These are phyloP conservation scores for Globisporangium orthogonon DNA, from an alignment of 352 stramenopile genomes.

Conservation along the genomic window DNA sequence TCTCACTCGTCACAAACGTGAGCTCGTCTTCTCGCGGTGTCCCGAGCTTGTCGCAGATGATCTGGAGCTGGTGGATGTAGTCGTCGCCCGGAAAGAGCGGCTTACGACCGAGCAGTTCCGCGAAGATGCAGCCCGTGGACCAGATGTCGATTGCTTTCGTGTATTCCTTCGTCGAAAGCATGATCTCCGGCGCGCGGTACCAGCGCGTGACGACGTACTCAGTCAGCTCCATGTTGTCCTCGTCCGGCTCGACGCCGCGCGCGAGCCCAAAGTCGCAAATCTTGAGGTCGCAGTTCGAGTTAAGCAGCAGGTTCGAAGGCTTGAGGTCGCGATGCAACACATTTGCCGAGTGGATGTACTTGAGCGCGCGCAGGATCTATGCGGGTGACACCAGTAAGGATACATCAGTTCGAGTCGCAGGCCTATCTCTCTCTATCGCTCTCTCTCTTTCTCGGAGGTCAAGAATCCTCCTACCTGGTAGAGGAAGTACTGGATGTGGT, in stretches of 20 bases:
- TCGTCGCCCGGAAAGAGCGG: conserved; percentile 94
- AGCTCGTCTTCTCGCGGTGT: conserved; percentile 84
- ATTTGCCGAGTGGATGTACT: conserved; percentile 93
- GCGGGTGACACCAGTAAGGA: neutral
- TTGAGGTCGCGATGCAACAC: conserved; percentile 97
- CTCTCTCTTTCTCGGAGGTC: neutral
- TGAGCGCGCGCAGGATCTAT: conserved; percentile 93
- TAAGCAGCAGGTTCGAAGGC: conserved; percentile 96
- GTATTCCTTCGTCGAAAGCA: conserved; percentile 96
- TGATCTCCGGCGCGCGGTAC: conserved; percentile 93
- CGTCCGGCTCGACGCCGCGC: conserved; percentile 69
- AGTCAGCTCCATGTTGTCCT: conserved; percentile 87
- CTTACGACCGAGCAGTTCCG: conserved; percentile 87
- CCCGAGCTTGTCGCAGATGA: conserved; percentile 91
- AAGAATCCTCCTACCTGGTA: conserved; percentile 49
- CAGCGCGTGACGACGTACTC: conserved; percentile 90
- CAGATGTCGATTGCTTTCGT: conserved; percentile 96
- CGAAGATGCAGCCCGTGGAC: conserved; percentile 93
- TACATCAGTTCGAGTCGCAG: neutral
- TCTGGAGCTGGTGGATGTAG: conserved; percentile 99
- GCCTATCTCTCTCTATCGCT: neutral
- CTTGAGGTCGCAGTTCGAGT: conserved; percentile 84
- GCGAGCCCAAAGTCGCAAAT: conserved; percentile 84
- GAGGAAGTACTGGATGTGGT: conserved; percentile 92
- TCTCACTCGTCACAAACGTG: conserved; percentile 90